These are phyloP conservation scores for Aureobasidium sp. DNA, from an alignment of 2,329 filamentous ascomycete species.

Conservation along the genomic window DNA sequence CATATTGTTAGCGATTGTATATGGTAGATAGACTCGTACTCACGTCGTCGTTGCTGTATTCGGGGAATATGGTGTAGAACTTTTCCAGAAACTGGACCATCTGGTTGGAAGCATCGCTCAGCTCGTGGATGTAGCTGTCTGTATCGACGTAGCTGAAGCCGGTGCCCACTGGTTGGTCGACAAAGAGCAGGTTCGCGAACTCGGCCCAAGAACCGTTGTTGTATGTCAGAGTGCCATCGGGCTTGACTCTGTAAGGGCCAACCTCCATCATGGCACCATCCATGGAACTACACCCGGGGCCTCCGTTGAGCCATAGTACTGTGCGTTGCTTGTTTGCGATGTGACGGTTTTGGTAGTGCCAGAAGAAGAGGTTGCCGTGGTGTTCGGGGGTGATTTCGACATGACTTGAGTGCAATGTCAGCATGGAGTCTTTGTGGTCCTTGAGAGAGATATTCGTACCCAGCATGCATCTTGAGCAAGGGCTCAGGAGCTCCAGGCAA, in stretches of 20 bases:
- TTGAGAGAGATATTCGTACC: constrained; percentile 48
- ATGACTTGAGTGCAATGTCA: constrained; percentile 51
- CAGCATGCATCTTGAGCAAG: constrained; percentile 93
- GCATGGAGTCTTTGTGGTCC: not conserved
- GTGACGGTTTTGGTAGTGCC: constrained; percentile 93
- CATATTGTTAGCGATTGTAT: not conserved
- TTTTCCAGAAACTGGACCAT: constrained; percentile 85
- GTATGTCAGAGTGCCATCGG: constrained; percentile 60
- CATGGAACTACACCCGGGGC: constrained; percentile 93
- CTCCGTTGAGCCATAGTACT: constrained; percentile 94
- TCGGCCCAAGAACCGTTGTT: constrained; percentile 99
- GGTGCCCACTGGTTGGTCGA: constrained; percentile 94
- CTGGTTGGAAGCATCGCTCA: constrained; percentile 81
- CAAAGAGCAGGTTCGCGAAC: constrained; percentile 92
- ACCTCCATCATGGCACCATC: constrained; percentile 96
- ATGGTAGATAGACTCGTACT: constrained; percentile 29
- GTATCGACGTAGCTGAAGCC: constrained; percentile 95
- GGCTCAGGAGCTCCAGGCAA: constrained; percentile 77
- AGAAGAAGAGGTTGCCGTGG: constrained; percentile 96
- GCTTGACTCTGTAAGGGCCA: constrained; percentile 79
- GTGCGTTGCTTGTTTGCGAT: constrained; percentile 87
- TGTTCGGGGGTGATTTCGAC: constrained; percentile 78
- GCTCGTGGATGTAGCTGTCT: constrained; percentile 74
- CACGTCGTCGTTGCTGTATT: constrained; percentile 88
- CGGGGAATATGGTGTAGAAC: constrained; percentile 82